Base-by-base conservation (phyloP, 306 rosid genomes). In the Dryas alaskensis region DNA sequence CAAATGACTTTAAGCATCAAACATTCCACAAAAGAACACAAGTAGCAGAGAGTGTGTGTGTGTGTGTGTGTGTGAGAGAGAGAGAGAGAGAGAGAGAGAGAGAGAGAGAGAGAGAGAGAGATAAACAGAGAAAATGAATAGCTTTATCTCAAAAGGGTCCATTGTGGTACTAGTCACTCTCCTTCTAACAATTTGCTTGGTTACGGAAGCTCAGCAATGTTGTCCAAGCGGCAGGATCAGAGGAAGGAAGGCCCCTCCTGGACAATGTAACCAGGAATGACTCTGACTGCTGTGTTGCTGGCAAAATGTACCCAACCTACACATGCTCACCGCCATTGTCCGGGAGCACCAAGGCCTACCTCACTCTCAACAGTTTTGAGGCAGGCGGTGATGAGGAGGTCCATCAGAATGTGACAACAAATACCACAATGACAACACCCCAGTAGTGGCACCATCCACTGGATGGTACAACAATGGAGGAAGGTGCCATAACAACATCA, bases 301-400 rank as follows among this genome's bases (percentile, higher is more conserved):
- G 84, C 0, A 78, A 79, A 60, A 25, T 55, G n/a, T 86, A 79
- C 70, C 48, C 78, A 0, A 78, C 82, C 0, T 83, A 69, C 16
- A 70, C 76, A 40, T 86, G 88, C 65, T 88, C 81, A 0, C 87
- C 85, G 0, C 45, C 58, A 0, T 72, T 88, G 51, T 63, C 85
- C 0, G 11, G 37, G 3, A 40, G 75, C 54, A 85, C 85, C 7
- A 79, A 79, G 14, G 95, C 89, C 4, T 19, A 12, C 2, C 68
- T 89, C 57, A 89, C 92, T 10, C 58, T 87, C 4, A 85, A 83
- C 40, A 73, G 86, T 58, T 85, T 85, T 5, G 50, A 84, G 19
- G 54, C 80, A n/a, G 85, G 82, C 7, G 85, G 84, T 11, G 89
- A 85, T 59, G 86, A 88, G 78, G 81, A 0, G 75, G 77, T 16